Percentiles rank a stretch among this genome's conserved stretches.
These are phyloP conservation scores for Trypanosoma rangeli DNA, from an alignment of 208 protist genomes.

Conservation along the genomic window DNA sequence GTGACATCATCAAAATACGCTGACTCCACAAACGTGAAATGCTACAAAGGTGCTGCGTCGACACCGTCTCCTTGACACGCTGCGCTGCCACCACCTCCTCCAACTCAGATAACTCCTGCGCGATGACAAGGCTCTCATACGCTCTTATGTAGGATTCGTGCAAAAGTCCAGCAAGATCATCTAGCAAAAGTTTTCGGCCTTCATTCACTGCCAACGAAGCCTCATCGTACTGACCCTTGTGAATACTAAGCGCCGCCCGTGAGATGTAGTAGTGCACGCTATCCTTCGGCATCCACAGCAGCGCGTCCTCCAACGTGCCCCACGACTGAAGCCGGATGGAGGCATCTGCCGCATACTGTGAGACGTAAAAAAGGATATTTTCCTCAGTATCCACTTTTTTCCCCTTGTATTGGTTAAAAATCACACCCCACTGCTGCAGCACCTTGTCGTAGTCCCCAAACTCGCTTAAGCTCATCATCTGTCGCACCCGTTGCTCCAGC, in stretches of 20 bases:
- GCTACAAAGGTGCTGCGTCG: conserved; percentile 73
- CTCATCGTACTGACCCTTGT: conserved; percentile 52
- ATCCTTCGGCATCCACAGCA: conserved; percentile 61
- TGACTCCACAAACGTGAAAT: conserved; percentile 89
- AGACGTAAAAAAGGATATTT: conserved; percentile 61
- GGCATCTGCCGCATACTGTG: conserved; percentile 85
- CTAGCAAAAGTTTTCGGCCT: conserved; percentile 65
- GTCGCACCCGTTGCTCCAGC: conserved; percentile 49
- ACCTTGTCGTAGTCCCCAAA: conserved; percentile 76
- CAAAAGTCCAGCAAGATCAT: conserved; percentile 72
- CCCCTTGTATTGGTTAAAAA: conserved; percentile 33
- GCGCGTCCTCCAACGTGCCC: conserved; percentile 52
- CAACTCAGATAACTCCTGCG: conserved; percentile 98
- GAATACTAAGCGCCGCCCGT: conserved; percentile 58
- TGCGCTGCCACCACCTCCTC: conserved; percentile 97
- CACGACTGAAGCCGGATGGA: conserved; percentile 79
- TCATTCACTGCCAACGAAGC: conserved; percentile 49
- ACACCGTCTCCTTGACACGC: conserved; percentile 53
- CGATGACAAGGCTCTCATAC: conserved; percentile 94
- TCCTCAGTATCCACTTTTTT: conserved; percentile 41
- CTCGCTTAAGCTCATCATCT: conserved; percentile 80
- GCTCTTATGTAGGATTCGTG: conserved; percentile 86
- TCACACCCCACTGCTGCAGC: conserved; percentile 57
- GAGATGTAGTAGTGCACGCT: conserved; percentile 66
- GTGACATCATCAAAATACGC: conserved; percentile 90